A percentile compares a stretch with the other conserved stretches of the same genome.
Conservation (phyloP, 805 yeast species). For the Isabelozyma heimii region DNA sequence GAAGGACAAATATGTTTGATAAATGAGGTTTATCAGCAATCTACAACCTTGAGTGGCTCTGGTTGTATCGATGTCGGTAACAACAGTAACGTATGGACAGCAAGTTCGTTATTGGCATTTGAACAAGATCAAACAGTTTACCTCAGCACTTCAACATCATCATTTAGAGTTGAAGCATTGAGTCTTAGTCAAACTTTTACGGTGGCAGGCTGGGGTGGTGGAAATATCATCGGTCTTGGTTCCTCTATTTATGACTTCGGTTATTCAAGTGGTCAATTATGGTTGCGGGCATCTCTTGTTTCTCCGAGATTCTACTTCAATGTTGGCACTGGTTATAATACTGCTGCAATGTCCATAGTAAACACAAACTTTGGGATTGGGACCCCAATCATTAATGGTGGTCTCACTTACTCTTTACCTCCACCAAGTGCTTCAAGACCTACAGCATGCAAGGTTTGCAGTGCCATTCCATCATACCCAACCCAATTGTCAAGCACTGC, state of each 20-base stretch:
- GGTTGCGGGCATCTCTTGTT: no score
- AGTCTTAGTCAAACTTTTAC: constrained; percentile 17
- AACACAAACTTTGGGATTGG: constrained; percentile 15
- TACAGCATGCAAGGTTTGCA: constrained; percentile 15
- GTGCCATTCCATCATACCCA: constrained; percentile 8
- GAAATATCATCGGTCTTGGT: constrained; percentile 23
- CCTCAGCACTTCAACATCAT: constrained; percentile 11
- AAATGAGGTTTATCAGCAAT: constrained; percentile 19
- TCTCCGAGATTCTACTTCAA: constrained; percentile 4
- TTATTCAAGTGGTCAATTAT: no score
- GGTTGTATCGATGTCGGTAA: constrained; percentile 24
- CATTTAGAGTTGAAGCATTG: constrained; percentile 6
- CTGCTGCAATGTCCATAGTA: constrained; percentile 7
- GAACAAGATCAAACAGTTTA: constrained; percentile 12
- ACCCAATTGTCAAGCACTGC: no score
- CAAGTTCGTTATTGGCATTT: background rate
- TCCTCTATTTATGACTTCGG: background rate
- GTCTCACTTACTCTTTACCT: constrained; percentile 12
- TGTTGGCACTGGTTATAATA: constrained; percentile 22
- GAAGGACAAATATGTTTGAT: constrained; percentile 24
- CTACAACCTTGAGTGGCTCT: constrained; percentile 16
- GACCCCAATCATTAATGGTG: constrained; percentile 10
- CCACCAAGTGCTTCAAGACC: constrained; percentile 19
- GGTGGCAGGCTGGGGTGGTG: constrained; percentile 26
- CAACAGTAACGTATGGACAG: constrained; percentile 7